Base-by-base conservation (phyloP, 331 rosid genomes). In the Quercus tomentella region DNA sequence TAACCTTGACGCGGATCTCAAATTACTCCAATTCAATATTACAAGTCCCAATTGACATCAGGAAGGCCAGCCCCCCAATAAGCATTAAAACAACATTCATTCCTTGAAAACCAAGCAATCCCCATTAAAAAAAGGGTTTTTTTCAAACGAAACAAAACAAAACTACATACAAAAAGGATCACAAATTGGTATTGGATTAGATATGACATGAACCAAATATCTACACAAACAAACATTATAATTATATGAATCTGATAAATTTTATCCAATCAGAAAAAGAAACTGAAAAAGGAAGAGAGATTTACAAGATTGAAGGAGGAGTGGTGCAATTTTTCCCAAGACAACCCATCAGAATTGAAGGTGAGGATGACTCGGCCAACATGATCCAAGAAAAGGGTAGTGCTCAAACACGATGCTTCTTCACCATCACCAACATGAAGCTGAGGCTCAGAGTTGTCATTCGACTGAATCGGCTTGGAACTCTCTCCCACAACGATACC, bases 311-410 rank as follows among this genome's bases (percentile, higher is more conserved):
- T 83, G 52, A 81, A 73, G 2, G 91, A 67, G 15, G 91, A 67
- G 15, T 77, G 78, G 18, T 84, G 70, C 70, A 73, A 79, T 77
- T 41, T 41, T 8, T 89, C 81, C 99, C 99, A 95, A 73, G 88
- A 85, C 77, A 95, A 80, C 18, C 91, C 90, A 79, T 90, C 86
- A 15, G 96, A 80, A 69, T 87, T 72, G 60, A 78, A 89, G 87
- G 83, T 82, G 75, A 91, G 87, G 22, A 35, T 25, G 73, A 89
- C 96, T 81, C 89, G 88, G 7, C 96, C 97, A 63, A 85, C 86
- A 73, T 70, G 87, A 81, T 93, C 91, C 88, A 95, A 87, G 69
- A 84, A 88, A 58, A 95, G 58, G 80, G 78, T 73, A 23, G 92
- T 89, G 80, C 86, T 84, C 85, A 84, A 83, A 80, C 70, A 28